phyloP scores from a whole-genome alignment of 306 rosid species.

The Senna tora region DNA sequence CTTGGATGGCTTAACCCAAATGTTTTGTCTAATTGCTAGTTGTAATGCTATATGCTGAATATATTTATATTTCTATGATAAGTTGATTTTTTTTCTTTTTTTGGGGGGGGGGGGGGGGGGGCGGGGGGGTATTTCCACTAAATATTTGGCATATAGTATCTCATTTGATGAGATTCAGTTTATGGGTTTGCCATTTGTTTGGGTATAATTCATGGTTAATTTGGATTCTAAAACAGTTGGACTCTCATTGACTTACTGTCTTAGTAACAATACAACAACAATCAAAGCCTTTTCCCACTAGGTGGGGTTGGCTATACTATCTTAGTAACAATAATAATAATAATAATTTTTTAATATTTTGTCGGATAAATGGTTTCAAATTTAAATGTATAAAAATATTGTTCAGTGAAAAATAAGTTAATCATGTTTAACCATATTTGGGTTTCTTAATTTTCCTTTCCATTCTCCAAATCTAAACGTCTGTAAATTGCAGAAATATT shows the following conservation, averaged over 20 bases:
- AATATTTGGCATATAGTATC: not conserved
- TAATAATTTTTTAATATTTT: too few relatives aligned
- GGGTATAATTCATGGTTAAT: not conserved
- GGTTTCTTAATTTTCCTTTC: not conserved
- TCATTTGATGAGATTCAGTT: conserved; percentile 20
- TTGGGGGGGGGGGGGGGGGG: too few relatives aligned
- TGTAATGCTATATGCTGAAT: conserved; percentile 2
- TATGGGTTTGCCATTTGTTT: conserved; percentile 1
- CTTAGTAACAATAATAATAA: too few relatives aligned
- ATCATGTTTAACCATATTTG: not conserved
- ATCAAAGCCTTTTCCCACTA: too few relatives aligned
- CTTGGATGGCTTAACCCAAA: conserved; percentile 25
- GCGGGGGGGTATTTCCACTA: not conserved
- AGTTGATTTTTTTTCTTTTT: conserved; percentile 8
- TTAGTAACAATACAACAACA: too few relatives aligned
- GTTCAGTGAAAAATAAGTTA: not conserved
- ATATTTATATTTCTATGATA: not conserved
- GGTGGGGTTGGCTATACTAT: too few relatives aligned
- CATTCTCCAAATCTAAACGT: not conserved
- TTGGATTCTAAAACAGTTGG: conserved; percentile 26
- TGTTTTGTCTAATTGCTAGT: conserved; percentile 8
- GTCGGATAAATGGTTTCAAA: too few relatives aligned
- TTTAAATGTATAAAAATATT: not conserved
- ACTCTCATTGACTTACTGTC: conserved; percentile 1
- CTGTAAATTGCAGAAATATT: conserved; percentile 1